Evolutionary conservation across 805 yeast species (phyloP).

Genomic region (Pichia insulana): DNA sequence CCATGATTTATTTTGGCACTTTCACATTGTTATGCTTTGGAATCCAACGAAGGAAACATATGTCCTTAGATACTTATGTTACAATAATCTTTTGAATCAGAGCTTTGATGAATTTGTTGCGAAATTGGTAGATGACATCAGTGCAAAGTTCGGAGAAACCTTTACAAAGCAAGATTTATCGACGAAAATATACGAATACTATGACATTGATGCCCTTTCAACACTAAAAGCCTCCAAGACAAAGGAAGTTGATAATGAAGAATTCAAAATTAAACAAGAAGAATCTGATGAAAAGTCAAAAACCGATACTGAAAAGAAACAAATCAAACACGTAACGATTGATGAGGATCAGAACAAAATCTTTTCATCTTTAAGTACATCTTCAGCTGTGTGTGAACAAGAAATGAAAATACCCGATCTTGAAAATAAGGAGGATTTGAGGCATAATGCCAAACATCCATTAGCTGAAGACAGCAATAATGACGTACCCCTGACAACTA

Average conservation of each 20-base stretch:
- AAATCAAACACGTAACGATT: conserved; percentile 4
- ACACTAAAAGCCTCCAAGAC: conserved; percentile 13
- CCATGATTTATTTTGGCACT: too few species aligned
- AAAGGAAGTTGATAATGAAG: not conserved
- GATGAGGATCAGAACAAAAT: conserved; percentile 9
- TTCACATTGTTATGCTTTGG: conserved; percentile 13
- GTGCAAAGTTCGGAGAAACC: conserved; percentile 14
- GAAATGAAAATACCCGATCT: too few species aligned
- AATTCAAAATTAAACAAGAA: not conserved
- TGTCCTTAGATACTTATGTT: conserved; percentile 21
- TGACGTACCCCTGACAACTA: too few species aligned
- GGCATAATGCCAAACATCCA: not conserved
- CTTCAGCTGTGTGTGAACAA: too few species aligned
- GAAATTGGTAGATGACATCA: conserved; percentile 14
- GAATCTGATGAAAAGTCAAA: not conserved
- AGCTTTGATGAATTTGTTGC: conserved; percentile 11
- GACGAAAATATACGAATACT: conserved; percentile 17
- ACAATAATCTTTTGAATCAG: conserved; percentile 25
- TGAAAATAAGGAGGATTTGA: not conserved
- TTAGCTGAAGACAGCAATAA: too few species aligned
- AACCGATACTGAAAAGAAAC: not conserved
- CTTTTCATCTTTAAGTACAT: not conserved
- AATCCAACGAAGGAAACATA: conserved; percentile 15
- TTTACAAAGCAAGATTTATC: conserved; percentile 13
- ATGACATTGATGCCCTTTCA: conserved; percentile 22